Base-by-base conservation (phyloP, 768 basidiomycete genomes). In the Neoboletus brunneissimus region DNA sequence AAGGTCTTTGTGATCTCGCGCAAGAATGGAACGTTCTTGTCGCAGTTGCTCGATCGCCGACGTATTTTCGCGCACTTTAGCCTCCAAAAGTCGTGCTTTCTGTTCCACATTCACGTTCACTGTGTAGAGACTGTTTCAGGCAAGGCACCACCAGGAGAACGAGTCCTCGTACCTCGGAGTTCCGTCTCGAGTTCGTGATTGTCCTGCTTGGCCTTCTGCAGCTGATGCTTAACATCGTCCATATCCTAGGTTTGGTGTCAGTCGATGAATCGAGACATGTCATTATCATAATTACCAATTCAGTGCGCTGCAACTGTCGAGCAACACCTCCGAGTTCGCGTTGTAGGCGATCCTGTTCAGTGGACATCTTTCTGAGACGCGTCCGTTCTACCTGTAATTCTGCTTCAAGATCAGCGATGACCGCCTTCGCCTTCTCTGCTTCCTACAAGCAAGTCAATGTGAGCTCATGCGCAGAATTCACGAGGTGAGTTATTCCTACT, bases 161-260 rank as follows among this genome's bases (percentile, higher is more conserved):
- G 18, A 4, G 27, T n/a, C 29, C 20, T 64, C 80, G 27, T 66
- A 88, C 90, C 78, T 73, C 88, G 80, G 43, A 92, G 77, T 56
- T 93, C 89, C 47, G 75, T 77, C 68, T 92, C 90, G 27, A 94
- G 76, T 20, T 83, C 82, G 25, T 83, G 78, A 59, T 87, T 92
- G 63, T 90, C 86, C 55, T 84, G 81, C 71, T 90, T 93, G 70
- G 83, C 75, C 53, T 77, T 78, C 43, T 86, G 82, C 8, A 92
- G 69, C 34, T 93, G 85, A 13, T 79, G 70, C 60, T 83, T 86
- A 42, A 93, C 81, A 49, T 87, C 88, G 25, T 87, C 83, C 82
- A 93, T 90, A 64, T 91, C 89, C 89, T 92, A 61, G 23, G 13
- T 29, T 49, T 7, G n/a, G 20, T 42, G 57, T 64, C 44, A 58